Evolutionary conservation across 2,329 filamentous ascomycete species (phyloP).

Genomic region (Thyridium curvatum): DNA sequence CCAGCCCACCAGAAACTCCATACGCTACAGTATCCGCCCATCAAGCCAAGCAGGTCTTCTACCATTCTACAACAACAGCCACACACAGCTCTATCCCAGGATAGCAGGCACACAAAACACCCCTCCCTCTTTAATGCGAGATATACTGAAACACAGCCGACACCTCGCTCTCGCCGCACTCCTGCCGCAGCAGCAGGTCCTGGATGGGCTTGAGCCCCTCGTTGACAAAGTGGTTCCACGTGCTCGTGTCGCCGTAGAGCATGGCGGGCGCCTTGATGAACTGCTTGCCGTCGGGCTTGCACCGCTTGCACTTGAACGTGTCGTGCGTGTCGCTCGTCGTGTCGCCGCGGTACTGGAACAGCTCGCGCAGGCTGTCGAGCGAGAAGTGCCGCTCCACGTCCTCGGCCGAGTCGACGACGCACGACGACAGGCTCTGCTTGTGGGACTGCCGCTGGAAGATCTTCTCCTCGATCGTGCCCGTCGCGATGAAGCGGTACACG

Average conservation of each 20-base stretch:
- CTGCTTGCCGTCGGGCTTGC: conserved; percentile 81
- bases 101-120: too few relatives aligned
- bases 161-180: conserved; percentile 70
- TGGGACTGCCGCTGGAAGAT: conserved; percentile 98
- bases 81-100: too few relatives aligned
- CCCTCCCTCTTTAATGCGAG: conserved; percentile 55
- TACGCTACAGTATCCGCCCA: too few relatives aligned
- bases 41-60: not conserved
- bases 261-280: conserved; percentile 87
- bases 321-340: conserved; percentile 94
- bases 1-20: too few relatives aligned
- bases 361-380: conserved; percentile 79
- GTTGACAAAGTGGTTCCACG: conserved; percentile 98
- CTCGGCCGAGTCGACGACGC: conserved; percentile 92
- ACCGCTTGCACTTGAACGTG: conserved; percentile 97
- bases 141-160: conserved; percentile 99
- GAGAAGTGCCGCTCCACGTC: conserved; percentile 97
- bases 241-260: conserved; percentile 95
- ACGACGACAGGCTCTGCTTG: conserved; percentile 93
- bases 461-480: conserved; percentile 97
- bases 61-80: not conserved
- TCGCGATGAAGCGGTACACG: conserved; percentile 98
- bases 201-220: conserved; percentile 75
- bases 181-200: conserved; percentile 83
- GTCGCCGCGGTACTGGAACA: conserved; percentile 84